These are phyloP conservation scores for Diaporthe eres DNA, from an alignment of 2,329 filamentous ascomycete species.

Conservation along the genomic window DNA sequence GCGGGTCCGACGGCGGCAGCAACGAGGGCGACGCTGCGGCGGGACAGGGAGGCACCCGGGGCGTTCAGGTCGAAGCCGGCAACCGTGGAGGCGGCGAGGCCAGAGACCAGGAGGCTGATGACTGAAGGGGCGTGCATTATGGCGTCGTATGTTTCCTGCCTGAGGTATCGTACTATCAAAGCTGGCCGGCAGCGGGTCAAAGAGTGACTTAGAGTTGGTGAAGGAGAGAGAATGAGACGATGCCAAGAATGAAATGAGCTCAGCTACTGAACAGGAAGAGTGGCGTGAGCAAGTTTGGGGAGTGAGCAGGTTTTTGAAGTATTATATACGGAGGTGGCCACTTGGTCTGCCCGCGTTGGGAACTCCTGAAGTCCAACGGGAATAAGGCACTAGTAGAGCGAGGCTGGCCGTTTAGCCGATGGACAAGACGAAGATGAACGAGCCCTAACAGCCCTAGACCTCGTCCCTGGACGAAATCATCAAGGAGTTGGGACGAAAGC, in stretches of 20 bases:
- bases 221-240: conserved; percentile 22
- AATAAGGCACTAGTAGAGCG: neutral
- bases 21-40: conserved; percentile 38
- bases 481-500: conserved; percentile 30
- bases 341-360: neutral
- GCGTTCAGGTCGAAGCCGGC: conserved; percentile 33
- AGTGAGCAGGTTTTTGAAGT: conserved; percentile 33
- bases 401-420: conserved; percentile 29
- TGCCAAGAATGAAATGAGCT: conserved; percentile 28
- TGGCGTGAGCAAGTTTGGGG: conserved; percentile 40
- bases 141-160: conserved; percentile 25
- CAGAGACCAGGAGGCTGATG: conserved; percentile 39
- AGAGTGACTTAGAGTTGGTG: conserved; percentile 36
- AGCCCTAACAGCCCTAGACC: conserved; percentile 1
- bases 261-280: conserved; percentile 32
- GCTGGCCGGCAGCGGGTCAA: conserved; percentile 40
- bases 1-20: conserved; percentile 36
- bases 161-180: conserved; percentile 33
- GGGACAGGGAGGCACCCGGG: conserved; percentile 35
- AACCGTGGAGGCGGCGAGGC: conserved; percentile 38
- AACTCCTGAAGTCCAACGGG: neutral
- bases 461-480: conserved; percentile 20
- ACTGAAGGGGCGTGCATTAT: conserved; percentile 40
- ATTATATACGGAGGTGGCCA: conserved; percentile 33
- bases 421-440: conserved; percentile 14